Base-by-base conservation (phyloP, 805 yeast species). In the Candida verbasci region DNA sequence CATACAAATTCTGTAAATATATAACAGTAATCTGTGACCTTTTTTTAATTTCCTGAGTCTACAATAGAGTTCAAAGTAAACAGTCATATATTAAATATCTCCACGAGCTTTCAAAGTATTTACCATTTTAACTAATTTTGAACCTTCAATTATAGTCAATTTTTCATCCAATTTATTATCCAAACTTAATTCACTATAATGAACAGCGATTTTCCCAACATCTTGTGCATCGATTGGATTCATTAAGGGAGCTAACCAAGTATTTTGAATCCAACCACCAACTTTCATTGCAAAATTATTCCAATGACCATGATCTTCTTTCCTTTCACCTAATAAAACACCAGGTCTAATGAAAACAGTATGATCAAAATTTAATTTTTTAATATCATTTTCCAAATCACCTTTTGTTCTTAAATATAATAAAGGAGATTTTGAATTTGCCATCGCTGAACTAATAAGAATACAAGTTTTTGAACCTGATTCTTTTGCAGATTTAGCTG, bases 261-360 rank as follows among this genome's bases (percentile, higher is more conserved):
- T 48, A 11, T 47, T 46, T 29, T 48, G 47, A 12, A 47, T 11
- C 15, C 29, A 17, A 31, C 43, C 31, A 30, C 68, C 68, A 11
- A 75, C 15, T 2, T 46, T 56, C 9, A 53, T 58, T 9, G 53
- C 53, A 2, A 60, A 3, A 10, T 42, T 49, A 38, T 62, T 68
- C 6, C 53, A 52, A 3, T 60, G 46, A 0, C 74, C 76, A 36
- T 66, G 71, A 2, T 58, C 42, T 7, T 42, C 42, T 12, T 62
- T 68, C 48, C 95, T 66, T 20, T 74, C 72, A 3, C 95, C 95
- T 6, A 85, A 48, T 24, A 87, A 61, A 0, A 68, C 55, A 9
- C 96, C 96, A 0, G 96, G 96, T 49, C 86, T 72, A 38, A 88
- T 56, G 42, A 88, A 81, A 35, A 86, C 74, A 1, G 88, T 78